phyloP scores from a whole-genome alignment of 176 grass and related monocot genomes.

The Carex littledalei region DNA sequence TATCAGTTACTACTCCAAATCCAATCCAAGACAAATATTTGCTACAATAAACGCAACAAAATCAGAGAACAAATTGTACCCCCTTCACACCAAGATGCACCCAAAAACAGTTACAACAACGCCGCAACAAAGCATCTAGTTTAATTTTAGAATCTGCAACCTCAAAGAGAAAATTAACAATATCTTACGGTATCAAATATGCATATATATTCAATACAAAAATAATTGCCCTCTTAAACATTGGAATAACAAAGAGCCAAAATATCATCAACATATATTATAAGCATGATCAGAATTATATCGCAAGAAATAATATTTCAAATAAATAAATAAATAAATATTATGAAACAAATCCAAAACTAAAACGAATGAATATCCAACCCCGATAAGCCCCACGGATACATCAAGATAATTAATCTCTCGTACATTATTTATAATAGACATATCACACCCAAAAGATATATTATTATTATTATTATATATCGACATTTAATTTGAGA shows the following conservation, averaged over 20 bases:
- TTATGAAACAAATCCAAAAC: not conserved
- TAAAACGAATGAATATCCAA: not conserved
- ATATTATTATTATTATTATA: too few species aligned
- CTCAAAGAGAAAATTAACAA: too few species aligned
- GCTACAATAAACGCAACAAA: too few species aligned
- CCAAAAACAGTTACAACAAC: too few species aligned
- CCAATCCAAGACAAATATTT: too few species aligned
- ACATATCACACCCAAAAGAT: not conserved
- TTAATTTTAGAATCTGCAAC: too few species aligned
- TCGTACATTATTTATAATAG: not conserved
- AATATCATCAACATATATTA: not conserved
- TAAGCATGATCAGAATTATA: not conserved
- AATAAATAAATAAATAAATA: not conserved
- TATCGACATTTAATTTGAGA: not conserved
- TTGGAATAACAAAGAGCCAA: not conserved
- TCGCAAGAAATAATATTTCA: not conserved
- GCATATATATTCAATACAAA: too few species aligned
- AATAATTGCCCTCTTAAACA: not conserved
- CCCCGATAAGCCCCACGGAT: not conserved
- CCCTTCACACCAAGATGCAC: too few species aligned
- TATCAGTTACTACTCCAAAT: too few species aligned
- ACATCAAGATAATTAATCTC: not conserved
- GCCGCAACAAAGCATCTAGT: too few species aligned
- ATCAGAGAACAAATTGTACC: too few species aligned
- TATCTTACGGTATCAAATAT: too few species aligned